Base-by-base conservation (phyloP, 2,329 filamentous ascomycete genomes). In the Cladobotryum mycophilum region DNA sequence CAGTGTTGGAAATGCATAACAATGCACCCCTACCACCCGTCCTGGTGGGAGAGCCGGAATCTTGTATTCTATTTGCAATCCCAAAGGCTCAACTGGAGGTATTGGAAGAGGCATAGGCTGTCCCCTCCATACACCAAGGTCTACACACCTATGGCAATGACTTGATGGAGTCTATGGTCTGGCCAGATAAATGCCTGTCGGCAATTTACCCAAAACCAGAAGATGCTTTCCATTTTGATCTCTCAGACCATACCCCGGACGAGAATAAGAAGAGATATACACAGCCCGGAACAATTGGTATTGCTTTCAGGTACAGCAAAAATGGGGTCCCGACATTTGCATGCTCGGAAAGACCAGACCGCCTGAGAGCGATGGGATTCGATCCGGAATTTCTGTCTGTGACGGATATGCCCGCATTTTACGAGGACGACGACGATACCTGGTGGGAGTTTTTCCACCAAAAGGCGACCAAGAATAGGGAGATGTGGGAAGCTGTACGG, bases 21-120 rank as follows among this genome's bases (percentile, higher is more conserved):
- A 30, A 30, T 30, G 25, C 25, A 30, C 25, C 25, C 8, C 25
- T 30, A 11, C 25, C 25, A 30, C 8, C 25, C 8, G 25, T 30
- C 25, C 6, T 30, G 4, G 8, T 5, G 6, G 25, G 25, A 30
- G 6, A 30, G n/a, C 43, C 52, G 13, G 18, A 53, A 17, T 47
- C 58, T 12, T 53, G 45, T 25, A 25, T 60, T 20, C 54, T 57
- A 12, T 56, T 62, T 41, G 58, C 55, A 1, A 56, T 58, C 14
- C 60, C 59, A 5, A 53, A 50, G 33, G 12, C 25, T 15, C 50
- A 52, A n/a, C 47, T 60, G 4, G 51, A 56, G 22, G 55, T 54
- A 12, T 17, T 60, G n/a, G 54, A 49, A 44, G 58, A 62, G 42
- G 52, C 43, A n/a, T 61, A 59, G 58, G 37, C 3, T 13, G 18